Conservation (phyloP, 1,284 basidiomycete species). For the Mycosarcoma maydis region DNA sequence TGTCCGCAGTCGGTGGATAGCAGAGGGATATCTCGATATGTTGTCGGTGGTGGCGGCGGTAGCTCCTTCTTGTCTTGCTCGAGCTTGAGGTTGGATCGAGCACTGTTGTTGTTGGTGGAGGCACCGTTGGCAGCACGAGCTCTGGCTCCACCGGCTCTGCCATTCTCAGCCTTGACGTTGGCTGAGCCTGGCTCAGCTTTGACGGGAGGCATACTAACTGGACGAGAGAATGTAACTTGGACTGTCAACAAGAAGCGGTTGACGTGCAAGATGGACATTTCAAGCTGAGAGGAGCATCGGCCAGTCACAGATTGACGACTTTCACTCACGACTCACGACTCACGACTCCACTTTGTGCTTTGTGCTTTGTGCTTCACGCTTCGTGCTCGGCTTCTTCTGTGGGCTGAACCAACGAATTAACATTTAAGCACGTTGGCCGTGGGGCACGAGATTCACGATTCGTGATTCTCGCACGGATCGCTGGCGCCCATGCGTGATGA, state of each 20-base stretch:
- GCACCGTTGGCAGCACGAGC: slow-evolving; percentile 23
- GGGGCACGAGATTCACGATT: too few relatives aligned
- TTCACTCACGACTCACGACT: too few relatives aligned
- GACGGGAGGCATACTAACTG: slow-evolving; percentile 36
- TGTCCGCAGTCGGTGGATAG: slow-evolving; percentile 51
- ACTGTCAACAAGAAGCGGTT: background rate
- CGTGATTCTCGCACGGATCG: too few relatives aligned
- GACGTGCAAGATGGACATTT: too few relatives aligned
- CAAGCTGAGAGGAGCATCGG: too few relatives aligned
- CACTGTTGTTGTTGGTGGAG: slow-evolving; percentile 5
- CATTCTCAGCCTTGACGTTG: slow-evolving; percentile 34
- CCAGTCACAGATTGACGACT: too few relatives aligned
- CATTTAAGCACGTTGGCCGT: too few relatives aligned
- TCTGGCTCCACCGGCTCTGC: slow-evolving; percentile 9
- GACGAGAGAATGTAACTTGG: background rate
- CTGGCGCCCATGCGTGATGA: too few relatives aligned
- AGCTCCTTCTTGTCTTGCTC: slow-evolving; percentile 38
- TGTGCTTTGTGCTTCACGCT: too few relatives aligned
- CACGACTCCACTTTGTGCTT: too few relatives aligned
- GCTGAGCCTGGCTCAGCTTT: slow-evolving; percentile 38
- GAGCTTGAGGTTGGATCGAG: slow-evolving; percentile 15
- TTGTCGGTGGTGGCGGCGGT: slow-evolving; percentile 47
- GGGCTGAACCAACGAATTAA: too few relatives aligned
- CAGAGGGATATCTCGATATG: slow-evolving; percentile 64
- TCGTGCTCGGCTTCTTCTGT: too few relatives aligned